A percentile compares a stretch with the other conserved stretches of the same genome.
phyloP scores from a whole-genome alignment of 441 rosid species.

The Pelargonium australe region DNA sequence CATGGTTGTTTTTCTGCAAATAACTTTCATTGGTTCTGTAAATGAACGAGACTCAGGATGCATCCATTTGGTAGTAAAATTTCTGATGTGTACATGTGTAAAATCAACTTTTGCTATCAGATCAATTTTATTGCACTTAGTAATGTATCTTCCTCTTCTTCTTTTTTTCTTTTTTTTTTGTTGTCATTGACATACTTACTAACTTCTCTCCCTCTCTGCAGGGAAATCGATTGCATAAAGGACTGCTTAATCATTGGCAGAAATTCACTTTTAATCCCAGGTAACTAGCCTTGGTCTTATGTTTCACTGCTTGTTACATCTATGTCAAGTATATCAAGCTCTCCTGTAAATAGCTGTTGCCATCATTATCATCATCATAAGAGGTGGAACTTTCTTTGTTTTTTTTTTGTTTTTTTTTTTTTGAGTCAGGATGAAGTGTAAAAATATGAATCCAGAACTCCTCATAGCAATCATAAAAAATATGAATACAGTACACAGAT shows the following conservation, averaged over 20 bases:
- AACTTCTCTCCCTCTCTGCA: constrained; percentile 17
- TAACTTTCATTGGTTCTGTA: constrained; percentile 1
- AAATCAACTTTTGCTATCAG: not conserved
- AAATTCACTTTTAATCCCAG: constrained; percentile 96
- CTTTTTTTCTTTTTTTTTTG: not conserved
- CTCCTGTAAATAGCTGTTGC: not conserved
- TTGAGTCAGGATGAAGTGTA: not conserved
- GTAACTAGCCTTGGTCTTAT: constrained; percentile 32
- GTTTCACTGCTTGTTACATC: constrained; percentile 10
- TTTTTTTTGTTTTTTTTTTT: not conserved
- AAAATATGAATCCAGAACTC: not conserved
- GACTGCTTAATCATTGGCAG: constrained; percentile 91
- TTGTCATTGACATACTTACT: not conserved
- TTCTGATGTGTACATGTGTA: not conserved
- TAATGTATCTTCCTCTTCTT: not conserved
- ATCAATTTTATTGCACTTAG: not conserved
- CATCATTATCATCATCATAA: not conserved
- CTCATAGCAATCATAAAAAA: not conserved
- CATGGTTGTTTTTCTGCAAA: constrained; percentile 5
- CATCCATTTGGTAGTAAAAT: not conserved
- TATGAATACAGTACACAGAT: not conserved
- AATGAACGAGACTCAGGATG: not conserved
- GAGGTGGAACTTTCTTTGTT: too few relatives aligned
- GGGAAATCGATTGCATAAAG: constrained; percentile 87
- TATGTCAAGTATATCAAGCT: not conserved